These are phyloP conservation scores for Iris macrosiphon DNA, from an alignment of 106 monocot species.

Conservation along the genomic window DNA sequence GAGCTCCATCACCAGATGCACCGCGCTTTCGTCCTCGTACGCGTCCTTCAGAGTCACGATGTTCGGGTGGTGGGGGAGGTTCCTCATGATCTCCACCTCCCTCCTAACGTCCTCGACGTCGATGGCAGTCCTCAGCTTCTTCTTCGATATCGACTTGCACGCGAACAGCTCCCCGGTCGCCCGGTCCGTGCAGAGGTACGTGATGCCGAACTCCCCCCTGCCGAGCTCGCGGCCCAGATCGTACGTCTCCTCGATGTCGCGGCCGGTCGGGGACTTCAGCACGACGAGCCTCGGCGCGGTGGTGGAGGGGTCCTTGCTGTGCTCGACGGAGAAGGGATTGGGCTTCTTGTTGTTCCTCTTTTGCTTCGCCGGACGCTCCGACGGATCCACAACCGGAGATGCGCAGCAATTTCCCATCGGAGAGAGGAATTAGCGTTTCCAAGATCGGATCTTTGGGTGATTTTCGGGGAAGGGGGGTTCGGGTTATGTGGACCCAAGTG, in stretches of 20 bases:
- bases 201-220: slow-evolving; percentile 33
- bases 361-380: slow-evolving; percentile 1
- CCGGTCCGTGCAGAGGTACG: slow-evolving; percentile 28
- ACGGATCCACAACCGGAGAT: slow-evolving; percentile 8
- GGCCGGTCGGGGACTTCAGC: slow-evolving; percentile 11
- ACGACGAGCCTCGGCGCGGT: slow-evolving; percentile 8
- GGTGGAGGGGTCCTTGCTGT: slow-evolving; percentile 3
- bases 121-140: slow-evolving; percentile 36
- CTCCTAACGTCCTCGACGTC: slow-evolving; percentile 49
- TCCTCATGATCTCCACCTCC: slow-evolving; percentile 54
- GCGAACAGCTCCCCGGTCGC: slow-evolving; percentile 21
- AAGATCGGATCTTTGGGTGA: neutral
- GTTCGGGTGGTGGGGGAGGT: slow-evolving; percentile 33
- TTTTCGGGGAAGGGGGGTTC: neutral
- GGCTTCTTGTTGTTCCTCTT: slow-evolving; percentile 14
- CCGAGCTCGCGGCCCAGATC: slow-evolving; percentile 30
- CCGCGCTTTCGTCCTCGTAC: slow-evolving; percentile 44
- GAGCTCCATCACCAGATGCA: slow-evolving; percentile 85
- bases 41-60: slow-evolving; percentile 45
- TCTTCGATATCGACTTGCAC: slow-evolving; percentile 56
- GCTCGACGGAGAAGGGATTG: slow-evolving; percentile 23
- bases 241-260: slow-evolving; percentile 1
- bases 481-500: neutral
- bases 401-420: slow-evolving; percentile 23
- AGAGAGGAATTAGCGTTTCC: neutral